Base-by-base conservation (phyloP, 1,284 basidiomycete genomes). In the Austroboletus rostrupii region DNA sequence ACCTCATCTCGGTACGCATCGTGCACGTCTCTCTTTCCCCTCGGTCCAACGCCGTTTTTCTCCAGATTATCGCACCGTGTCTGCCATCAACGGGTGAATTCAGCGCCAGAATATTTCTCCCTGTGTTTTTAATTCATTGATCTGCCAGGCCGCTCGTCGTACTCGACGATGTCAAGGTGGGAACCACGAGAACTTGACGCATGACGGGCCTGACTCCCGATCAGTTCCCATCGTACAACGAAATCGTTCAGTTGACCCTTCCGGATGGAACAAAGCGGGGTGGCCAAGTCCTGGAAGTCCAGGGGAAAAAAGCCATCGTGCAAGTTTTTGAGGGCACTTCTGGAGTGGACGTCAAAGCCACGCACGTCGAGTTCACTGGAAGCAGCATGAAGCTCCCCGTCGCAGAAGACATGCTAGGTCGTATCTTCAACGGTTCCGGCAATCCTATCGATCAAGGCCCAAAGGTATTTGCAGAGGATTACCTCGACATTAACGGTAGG, bases 281-380 rank as follows among this genome's bases (percentile, higher is more conserved):
- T 20, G 97, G 97, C 37, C 97, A 99, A 73, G 96, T 99, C 10
- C 85, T 99, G 48, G 97, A 99, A 72, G 95, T 99, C 36, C 90
- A 92, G 64, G 97, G 97, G 49, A 96, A 94, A 80, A 99, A 99
- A 71, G 97, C 97, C 43, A 94, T 99, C 65, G 96, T 99, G 14
- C 96, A 99, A 70, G 94, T 99, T 54, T 99, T 99, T 64, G 97
- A 99, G 71, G 97, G 97, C 49, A 99, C 97, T 9, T 85, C 94
- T 6, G 97, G 97, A 45, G 92, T 99, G 50, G 97, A 99, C 71
- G 97, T 99, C 59, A 94, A 92, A 68, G 84, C 91, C 23, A 99
- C 97, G 3, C 95, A 97, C 70, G 92, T 99, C 69, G 93, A 98
- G 68, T 99, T 99, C 70, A 96, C 96, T 23, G 97, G 97, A 38